Base-by-base conservation (phyloP, 1,139 yeast genomes). In the Groenewaldozyma sp. region DNA sequence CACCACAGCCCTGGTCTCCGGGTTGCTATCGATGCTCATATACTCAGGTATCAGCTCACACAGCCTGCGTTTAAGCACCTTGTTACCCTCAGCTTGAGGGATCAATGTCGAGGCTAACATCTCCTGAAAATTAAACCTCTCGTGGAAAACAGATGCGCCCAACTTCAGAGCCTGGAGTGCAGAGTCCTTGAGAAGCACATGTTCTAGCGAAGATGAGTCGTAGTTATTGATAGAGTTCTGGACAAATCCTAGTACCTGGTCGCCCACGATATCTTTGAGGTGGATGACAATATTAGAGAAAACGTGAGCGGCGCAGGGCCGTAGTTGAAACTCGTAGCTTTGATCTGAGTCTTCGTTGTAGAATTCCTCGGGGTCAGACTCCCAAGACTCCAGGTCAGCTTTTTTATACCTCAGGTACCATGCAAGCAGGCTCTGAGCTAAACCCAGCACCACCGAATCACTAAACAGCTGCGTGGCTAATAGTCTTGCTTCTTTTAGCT, bases 301-400 rank as follows among this genome's bases (percentile, higher is more conserved):
- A 49, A 86, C 77, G 51, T 79, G 77, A 50, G 87, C 95, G 0
- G 95, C 87, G 59, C 95, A 84, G 2, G 94, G 88, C 39, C 95
- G 69, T 4, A 87, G 70, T 54, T 84, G 91, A 54, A 68, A 86
- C 54, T 88, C 96, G 77, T 86, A 86, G 51, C 83, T 78, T 5
- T 77, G 68, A 17, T 39, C 36, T 32, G 79, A 65, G 50, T 87
- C 94, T 54, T 83, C 94, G 47, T 78, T 78, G 26, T 84, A 77
- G 86, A 94, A 91, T 55, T 84, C 95, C 58, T 87, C 97, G 0
- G 97, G 95, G 45, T 86, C 95, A 26, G 73, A 60, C 11, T 68
- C 60, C 97, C 97, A 91, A 35, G 74, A 66, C 50, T 82, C 94
- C 37, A 88, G 62, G 54, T 88, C 97, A 1, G 73, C 62, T 0